A percentile compares a stretch with the other conserved stretches of the same genome.
phyloP scores from a whole-genome alignment of 805 yeast genomes.

The Monosporozyma aquatica region DNA sequence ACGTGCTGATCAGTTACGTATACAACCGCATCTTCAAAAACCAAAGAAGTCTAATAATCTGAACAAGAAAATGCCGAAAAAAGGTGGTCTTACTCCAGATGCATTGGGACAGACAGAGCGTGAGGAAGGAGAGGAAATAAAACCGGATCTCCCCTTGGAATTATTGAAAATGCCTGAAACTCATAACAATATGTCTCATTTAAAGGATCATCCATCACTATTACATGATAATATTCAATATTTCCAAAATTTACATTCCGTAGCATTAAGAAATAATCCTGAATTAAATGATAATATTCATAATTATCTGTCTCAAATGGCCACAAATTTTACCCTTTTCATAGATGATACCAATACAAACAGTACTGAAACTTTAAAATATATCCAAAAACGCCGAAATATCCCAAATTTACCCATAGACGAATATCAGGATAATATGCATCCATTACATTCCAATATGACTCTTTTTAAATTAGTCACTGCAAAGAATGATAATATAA shows the following conservation, averaged over 20 bases:
- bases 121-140: no score
- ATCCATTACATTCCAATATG: not conserved
- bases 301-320: not conserved
- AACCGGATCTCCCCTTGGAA: no score
- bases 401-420: not conserved
- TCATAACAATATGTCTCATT: not conserved
- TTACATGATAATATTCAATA: not conserved
- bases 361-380: not conserved
- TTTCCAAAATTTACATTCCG: not conserved
- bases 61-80: no score
- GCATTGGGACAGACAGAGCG: no score
- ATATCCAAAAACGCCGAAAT: not conserved
- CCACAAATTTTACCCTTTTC: not conserved
- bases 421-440: not conserved
- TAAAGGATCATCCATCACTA: not conserved
- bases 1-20: constrained; percentile 1
- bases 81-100: no score
- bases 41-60: constrained; percentile 2
- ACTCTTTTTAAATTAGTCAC: not conserved
- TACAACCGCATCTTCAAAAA: not conserved
- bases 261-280: not conserved
- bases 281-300: not conserved
- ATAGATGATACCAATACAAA: not conserved
- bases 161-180: not conserved
- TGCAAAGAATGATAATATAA: not conserved